Evolutionary conservation across 2,329 filamentous ascomycete genomes (phyloP).

Genomic region (Aureobasidium sp.): DNA sequence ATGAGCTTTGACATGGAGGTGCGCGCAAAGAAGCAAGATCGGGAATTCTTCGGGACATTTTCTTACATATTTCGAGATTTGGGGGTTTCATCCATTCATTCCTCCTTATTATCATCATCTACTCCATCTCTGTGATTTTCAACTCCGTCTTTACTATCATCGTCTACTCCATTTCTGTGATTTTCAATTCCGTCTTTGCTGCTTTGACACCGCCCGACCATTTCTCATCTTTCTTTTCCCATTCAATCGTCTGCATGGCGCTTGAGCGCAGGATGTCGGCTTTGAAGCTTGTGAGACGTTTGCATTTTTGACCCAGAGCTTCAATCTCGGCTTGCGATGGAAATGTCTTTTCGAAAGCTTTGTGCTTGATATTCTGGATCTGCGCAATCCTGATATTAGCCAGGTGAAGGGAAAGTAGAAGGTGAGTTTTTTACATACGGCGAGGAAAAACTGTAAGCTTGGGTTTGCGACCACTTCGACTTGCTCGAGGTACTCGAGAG

Average conservation of each 20-base stretch:
- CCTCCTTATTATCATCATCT: not conserved
- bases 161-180: not conserved
- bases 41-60: not conserved
- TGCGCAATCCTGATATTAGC: not conserved
- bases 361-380: slow-evolving; percentile 26
- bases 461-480: slow-evolving; percentile 36
- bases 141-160: not conserved
- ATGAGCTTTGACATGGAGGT: no score
- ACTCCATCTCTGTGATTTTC: not conserved
- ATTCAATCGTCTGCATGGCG: slow-evolving; percentile 30
- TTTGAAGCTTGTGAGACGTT: slow-evolving; percentile 32
- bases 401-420: no score
- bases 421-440: slow-evolving; percentile 24
- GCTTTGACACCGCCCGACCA: slow-evolving; percentile 27
- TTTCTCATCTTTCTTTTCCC: slow-evolving; percentile 28
- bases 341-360: slow-evolving; percentile 28
- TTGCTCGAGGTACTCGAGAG: slow-evolving; percentile 32
- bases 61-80: no score
- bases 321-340: slow-evolving; percentile 31
- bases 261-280: slow-evolving; percentile 32
- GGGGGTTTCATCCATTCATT: no score
- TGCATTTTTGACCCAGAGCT: slow-evolving; percentile 28
- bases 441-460: slow-evolving; percentile 33
- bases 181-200: slow-evolving; percentile 8
- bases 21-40: no score